Evolutionary conservation across 345 rosid species (phyloP).

Genomic region (Zanthoxylum bungeanum): DNA sequence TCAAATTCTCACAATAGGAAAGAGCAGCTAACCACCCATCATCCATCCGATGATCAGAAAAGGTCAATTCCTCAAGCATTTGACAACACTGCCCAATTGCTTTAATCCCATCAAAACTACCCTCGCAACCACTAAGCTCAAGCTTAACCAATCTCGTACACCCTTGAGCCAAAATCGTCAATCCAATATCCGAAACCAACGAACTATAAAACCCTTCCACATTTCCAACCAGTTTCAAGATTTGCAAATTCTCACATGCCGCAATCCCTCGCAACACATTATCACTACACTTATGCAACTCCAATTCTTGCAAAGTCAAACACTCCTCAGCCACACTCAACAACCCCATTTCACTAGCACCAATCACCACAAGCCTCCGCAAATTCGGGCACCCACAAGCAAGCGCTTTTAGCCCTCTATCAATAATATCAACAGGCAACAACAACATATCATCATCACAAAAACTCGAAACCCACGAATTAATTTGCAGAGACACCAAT

Average conservation of each 20-base stretch:
- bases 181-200: slow-evolving; percentile 77
- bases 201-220: slow-evolving; percentile 65
- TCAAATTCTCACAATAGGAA: slow-evolving; percentile 78
- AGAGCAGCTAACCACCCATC: slow-evolving; percentile 89
- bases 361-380: slow-evolving; percentile 57
- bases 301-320: slow-evolving; percentile 71
- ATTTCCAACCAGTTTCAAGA: slow-evolving; percentile 64
- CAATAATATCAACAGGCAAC: slow-evolving; percentile 59
- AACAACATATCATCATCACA: slow-evolving; percentile 58
- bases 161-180: slow-evolving; percentile 90
- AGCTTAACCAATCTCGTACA: slow-evolving; percentile 88
- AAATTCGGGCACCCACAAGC: slow-evolving; percentile 66
- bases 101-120: slow-evolving; percentile 90
- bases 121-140: slow-evolving; percentile 83
- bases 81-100: slow-evolving; percentile 94
- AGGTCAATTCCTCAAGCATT: slow-evolving; percentile 86
- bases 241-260: slow-evolving; percentile 78
- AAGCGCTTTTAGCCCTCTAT: slow-evolving; percentile 50
- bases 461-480: slow-evolving; percentile 36
- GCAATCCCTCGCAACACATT: slow-evolving; percentile 71
- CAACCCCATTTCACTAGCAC: slow-evolving; percentile 74
- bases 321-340: slow-evolving; percentile 63
- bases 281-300: slow-evolving; percentile 72
- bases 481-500: slow-evolving; percentile 43
- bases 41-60: slow-evolving; percentile 88